These are phyloP conservation scores for Aspergillus brunneoviolaceus DNA, from an alignment of 2,329 filamentous ascomycete genomes.

Conservation along the genomic window DNA sequence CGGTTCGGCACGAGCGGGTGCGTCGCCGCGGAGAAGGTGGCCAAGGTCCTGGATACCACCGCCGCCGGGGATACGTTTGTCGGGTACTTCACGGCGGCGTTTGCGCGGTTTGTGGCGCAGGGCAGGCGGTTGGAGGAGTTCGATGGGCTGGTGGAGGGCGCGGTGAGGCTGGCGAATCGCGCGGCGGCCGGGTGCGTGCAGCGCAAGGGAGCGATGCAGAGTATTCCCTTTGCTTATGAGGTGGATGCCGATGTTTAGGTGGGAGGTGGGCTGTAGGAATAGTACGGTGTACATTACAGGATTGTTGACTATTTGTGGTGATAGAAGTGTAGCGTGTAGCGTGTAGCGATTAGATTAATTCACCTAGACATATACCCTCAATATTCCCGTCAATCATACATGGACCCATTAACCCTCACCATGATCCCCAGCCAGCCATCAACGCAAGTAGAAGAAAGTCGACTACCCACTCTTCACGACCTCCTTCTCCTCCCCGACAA, in stretches of 20 bases:
- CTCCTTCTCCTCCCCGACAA: neutral
- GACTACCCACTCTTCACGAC: neutral
- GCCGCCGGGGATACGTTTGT: constrained; percentile 94
- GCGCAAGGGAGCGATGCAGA: constrained; percentile 47
- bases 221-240: constrained; percentile 51
- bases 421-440: neutral
- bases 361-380: too few species aligned
- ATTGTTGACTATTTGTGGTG: too few species aligned
- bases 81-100: constrained; percentile 45
- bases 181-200: constrained; percentile 49
- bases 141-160: constrained; percentile 47
- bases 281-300: too few species aligned
- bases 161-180: constrained; percentile 43
- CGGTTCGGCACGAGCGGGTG: constrained; percentile 45
- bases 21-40: constrained; percentile 63
- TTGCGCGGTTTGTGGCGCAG: constrained; percentile 29
- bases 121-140: constrained; percentile 74
- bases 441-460: neutral
- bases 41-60: constrained; percentile 82
- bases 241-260: constrained; percentile 15
- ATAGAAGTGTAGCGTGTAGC: too few species aligned
- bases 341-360: too few species aligned
- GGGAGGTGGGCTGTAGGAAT: too few species aligned
- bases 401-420: too few species aligned
- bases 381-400: too few species aligned